These are phyloP conservation scores for Trichophyton benhamiae DNA, from an alignment of 2,329 filamentous ascomycete species.

Conservation along the genomic window DNA sequence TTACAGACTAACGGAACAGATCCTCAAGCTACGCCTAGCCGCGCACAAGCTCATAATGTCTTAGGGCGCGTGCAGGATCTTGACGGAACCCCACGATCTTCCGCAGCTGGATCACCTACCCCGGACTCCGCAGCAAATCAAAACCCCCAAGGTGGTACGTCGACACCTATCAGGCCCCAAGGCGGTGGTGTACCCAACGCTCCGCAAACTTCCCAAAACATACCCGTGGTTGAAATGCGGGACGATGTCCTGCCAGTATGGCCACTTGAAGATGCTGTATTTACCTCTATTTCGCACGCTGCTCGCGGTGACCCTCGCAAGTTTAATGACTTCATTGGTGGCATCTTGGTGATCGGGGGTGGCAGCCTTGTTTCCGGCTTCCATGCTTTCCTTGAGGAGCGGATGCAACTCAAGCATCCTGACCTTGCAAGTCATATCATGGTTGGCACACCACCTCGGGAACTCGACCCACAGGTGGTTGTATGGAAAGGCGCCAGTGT, in stretches of 20 bases:
- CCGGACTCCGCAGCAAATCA: slow-evolving; percentile 63
- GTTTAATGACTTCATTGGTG: slow-evolving; percentile 74
- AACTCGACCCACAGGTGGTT: slow-evolving; percentile 95
- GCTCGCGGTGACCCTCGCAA: slow-evolving; percentile 85
- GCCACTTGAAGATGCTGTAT: slow-evolving; percentile 76
- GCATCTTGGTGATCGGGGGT: slow-evolving; percentile 83
- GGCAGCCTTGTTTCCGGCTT: slow-evolving; percentile 72
- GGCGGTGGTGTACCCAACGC: neutral
- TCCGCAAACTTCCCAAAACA: slow-evolving; percentile 1
- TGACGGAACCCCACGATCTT: slow-evolving; percentile 69
- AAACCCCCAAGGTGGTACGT: slow-evolving; percentile 46
- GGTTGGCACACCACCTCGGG: slow-evolving; percentile 61
- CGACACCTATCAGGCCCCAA: slow-evolving; percentile 28
- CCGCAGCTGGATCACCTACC: slow-evolving; percentile 73
- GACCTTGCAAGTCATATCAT: slow-evolving; percentile 55
- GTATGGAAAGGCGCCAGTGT: slow-evolving; percentile 97
- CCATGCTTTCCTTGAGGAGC: slow-evolving; percentile 69
- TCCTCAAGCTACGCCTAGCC: slow-evolving; percentile 34
- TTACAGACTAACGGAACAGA: slow-evolving; percentile 18
- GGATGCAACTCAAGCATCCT: slow-evolving; percentile 54
- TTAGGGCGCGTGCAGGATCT: slow-evolving; percentile 55
- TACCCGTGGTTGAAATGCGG: slow-evolving; percentile 45
- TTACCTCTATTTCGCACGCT: slow-evolving; percentile 78
- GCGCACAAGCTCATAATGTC: slow-evolving; percentile 54
- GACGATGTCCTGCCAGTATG: slow-evolving; percentile 72